Evolutionary conservation across 1,284 basidiomycete genomes (phyloP).

Genomic region (Hymenochaete sp.): DNA sequence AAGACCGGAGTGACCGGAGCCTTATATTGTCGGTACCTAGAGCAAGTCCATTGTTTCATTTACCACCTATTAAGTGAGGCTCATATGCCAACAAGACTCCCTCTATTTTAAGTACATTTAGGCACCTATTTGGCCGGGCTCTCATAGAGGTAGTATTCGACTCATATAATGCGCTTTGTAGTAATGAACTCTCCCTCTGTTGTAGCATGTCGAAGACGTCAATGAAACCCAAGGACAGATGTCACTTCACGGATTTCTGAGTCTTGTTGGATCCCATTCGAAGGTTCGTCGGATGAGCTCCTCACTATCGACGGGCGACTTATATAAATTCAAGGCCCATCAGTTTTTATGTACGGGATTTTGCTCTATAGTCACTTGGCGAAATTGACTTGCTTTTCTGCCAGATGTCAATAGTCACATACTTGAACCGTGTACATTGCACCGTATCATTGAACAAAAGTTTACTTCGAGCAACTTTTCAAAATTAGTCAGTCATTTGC

Average conservation of each 20-base stretch:
- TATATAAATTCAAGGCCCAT: conserved; percentile 42
- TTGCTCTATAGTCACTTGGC: conserved; percentile 9
- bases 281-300: conserved; percentile 41
- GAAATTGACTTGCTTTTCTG: conserved; percentile 1
- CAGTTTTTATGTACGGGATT: conserved; percentile 74
- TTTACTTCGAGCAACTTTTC: conserved; percentile 65
- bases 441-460: conserved; percentile 54
- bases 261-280: conserved; percentile 62
- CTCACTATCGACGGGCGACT: conserved; percentile 2
- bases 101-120: conserved; percentile 56
- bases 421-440: conserved; percentile 58
- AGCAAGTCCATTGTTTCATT: conserved; percentile 31
- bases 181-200: background rate
- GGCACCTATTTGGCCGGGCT: conserved; percentile 57
- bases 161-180: background rate
- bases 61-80: conserved; percentile 6
- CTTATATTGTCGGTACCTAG: conserved; percentile 53
- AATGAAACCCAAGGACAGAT: conserved; percentile 40
- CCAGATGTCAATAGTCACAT: conserved; percentile 74
- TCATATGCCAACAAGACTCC: conserved; percentile 49
- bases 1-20: conserved; percentile 31
- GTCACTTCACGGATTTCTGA: conserved; percentile 71
- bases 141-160: conserved; percentile 47
- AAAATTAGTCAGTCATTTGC: conserved; percentile 43
- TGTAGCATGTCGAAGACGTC: conserved; percentile 60